Evolutionary conservation across 345 rosid genomes (phyloP).

Genomic region (Citrus sinensis): DVS_A1.0 CM039167.1:8952501-8953000

Average conservation of each 20-base stretch:
- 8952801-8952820: neutral
- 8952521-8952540: constrained; percentile 54
- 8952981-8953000: constrained; percentile 44
- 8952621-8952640: neutral
- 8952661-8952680: constrained; percentile 58
- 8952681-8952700: constrained; percentile 45
- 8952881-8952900: neutral
- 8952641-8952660: constrained; percentile 57
- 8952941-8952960: constrained; percentile 38
- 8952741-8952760: constrained; percentile 55
- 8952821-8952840: neutral
- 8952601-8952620: neutral
- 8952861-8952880: neutral
- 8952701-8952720: constrained; percentile 49
- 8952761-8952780: constrained; percentile 34
- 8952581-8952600: neutral
- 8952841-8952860: neutral
- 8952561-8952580: constrained; percentile 3
- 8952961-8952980: constrained; percentile 13
- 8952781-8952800: neutral
- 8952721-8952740: constrained; percentile 68
- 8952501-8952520: constrained; percentile 40
- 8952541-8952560: constrained; percentile 74
- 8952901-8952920: neutral
- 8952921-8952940: neutral